Conservation (phyloP, 2,329 filamentous ascomycete genomes). For the Podosphaera leucotricha region DNA sequence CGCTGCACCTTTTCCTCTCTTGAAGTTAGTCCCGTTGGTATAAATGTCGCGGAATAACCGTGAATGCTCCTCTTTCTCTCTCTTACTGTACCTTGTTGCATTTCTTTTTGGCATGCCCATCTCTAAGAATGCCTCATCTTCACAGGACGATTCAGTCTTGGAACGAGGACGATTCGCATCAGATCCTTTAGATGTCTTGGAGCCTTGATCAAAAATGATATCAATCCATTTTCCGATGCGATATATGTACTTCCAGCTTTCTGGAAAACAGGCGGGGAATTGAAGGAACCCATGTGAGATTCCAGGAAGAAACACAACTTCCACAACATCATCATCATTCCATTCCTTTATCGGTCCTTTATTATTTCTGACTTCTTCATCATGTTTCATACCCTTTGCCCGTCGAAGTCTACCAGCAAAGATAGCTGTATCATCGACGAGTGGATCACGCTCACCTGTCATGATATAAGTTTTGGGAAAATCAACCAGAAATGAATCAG, state of each 20-base stretch:
- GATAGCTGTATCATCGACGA: constrained; percentile 92
- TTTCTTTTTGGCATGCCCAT: constrained; percentile 35
- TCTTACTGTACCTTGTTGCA: constrained; percentile 6
- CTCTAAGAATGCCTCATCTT: constrained; percentile 63
- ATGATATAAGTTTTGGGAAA: constrained; percentile 91
- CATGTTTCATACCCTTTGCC: constrained; percentile 37
- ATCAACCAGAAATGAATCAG: constrained; percentile 55
- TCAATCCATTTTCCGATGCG: constrained; percentile 62
- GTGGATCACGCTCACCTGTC: constrained; percentile 80
- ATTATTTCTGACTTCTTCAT: constrained; percentile 28
- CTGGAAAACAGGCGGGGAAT: constrained; percentile 69
- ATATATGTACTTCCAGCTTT: constrained; percentile 72
- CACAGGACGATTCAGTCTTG: constrained; percentile 23
- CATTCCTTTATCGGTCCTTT: constrained; percentile 32
- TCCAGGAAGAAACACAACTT: constrained; percentile 67
- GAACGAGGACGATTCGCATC: constrained; percentile 6
- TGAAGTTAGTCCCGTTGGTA: constrained; percentile 3
- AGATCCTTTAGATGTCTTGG: background rate
- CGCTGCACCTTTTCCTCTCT: constrained; percentile 14
- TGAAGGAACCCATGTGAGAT: constrained; percentile 88
- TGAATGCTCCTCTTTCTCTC: constrained; percentile 19
- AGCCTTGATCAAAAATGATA: constrained; percentile 38
- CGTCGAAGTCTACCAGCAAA: constrained; percentile 76
- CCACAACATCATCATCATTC: constrained; percentile 50
- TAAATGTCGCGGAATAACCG: constrained; percentile 8